Evolutionary conservation across 805 yeast species (phyloP).

Genomic region (Metschnikowia chrysomelidarum): DNA sequence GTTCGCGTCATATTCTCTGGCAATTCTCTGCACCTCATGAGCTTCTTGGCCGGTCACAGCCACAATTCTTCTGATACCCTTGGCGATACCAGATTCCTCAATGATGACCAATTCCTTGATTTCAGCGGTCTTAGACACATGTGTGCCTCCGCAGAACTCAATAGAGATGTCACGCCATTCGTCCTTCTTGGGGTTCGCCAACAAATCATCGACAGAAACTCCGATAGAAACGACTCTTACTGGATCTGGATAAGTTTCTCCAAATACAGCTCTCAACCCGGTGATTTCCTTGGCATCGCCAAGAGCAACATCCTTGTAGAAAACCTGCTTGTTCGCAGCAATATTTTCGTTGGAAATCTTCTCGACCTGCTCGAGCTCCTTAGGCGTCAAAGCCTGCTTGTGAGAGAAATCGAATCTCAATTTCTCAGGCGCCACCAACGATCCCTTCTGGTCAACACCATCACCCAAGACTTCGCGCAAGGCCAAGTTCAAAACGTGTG

Average conservation of each 20-base stretch:
- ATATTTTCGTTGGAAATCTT: slow-evolving; percentile 68
- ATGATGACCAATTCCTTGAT: slow-evolving; percentile 85
- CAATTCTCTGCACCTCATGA: slow-evolving; percentile 82
- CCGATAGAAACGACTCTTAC: slow-evolving; percentile 98
- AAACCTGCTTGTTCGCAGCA: slow-evolving; percentile 68
- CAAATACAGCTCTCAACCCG: slow-evolving; percentile 96
- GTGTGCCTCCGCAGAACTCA: slow-evolving; percentile 99
- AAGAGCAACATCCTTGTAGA: slow-evolving; percentile 78
- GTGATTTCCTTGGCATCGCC: slow-evolving; percentile 67
- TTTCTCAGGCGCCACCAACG: slow-evolving; percentile 92
- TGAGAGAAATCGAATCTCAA: slow-evolving; percentile 95
- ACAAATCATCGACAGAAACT: slow-evolving; percentile 76
- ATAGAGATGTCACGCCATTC: slow-evolving; percentile 80
- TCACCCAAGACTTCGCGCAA: slow-evolving; percentile 84
- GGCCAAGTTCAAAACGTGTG: slow-evolving; percentile 90
- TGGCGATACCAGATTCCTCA: slow-evolving; percentile 97
- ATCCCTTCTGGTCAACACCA: slow-evolving; percentile 92
- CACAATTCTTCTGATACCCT: slow-evolving; percentile 97
- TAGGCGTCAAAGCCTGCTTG: slow-evolving; percentile 73
- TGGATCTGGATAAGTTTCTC: slow-evolving; percentile 98
- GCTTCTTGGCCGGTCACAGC: slow-evolving; percentile 95
- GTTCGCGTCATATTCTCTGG: slow-evolving; percentile 62
- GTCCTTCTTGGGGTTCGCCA: slow-evolving; percentile 64
- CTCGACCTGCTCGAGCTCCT: slow-evolving; percentile 77
- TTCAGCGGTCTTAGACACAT: slow-evolving; percentile 87